Percentiles rank a stretch among this genome's conserved stretches.
Evolutionary conservation across 306 rosid genomes (phyloP).

Genomic region (Gynostemma pentaphyllum): DNA sequence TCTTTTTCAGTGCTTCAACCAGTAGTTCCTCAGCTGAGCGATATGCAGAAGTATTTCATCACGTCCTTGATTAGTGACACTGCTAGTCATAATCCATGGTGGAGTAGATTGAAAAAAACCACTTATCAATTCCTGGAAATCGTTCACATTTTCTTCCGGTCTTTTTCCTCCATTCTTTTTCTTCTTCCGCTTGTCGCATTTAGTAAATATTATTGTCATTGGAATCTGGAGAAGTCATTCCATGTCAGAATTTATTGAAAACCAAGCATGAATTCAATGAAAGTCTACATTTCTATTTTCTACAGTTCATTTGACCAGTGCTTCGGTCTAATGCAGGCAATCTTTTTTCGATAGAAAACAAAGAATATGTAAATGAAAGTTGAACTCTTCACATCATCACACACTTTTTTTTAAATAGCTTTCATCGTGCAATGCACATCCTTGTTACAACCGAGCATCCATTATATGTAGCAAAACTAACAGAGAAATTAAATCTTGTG

Average conservation of each 20-base stretch:
- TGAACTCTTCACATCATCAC: neutral
- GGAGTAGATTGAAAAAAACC: slow-evolving; percentile 67
- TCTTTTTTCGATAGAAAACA: neutral
- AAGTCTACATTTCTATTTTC: neutral
- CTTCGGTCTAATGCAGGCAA: neutral
- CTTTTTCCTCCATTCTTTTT: slow-evolving; percentile 79
- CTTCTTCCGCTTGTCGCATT: slow-evolving; percentile 98
- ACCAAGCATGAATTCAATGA: neutral
- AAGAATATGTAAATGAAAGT: neutral
- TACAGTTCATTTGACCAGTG: neutral
- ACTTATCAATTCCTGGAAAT: slow-evolving; percentile 69
- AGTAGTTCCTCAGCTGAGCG: slow-evolving; percentile 91
- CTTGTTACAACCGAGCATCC: no score
- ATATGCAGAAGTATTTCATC: slow-evolving; percentile 90
- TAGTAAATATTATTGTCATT: slow-evolving; percentile 88
- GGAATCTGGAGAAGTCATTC: slow-evolving; percentile 54
- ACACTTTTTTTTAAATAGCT: neutral
- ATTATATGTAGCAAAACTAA: no score
- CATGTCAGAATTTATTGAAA: neutral
- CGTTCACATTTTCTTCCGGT: slow-evolving; percentile 77
- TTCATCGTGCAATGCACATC: no score
- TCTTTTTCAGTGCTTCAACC: slow-evolving; percentile 67
- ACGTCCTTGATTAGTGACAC: slow-evolving; percentile 81
- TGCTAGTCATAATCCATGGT: slow-evolving; percentile 99
- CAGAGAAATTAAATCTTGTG: no score